Evolutionary conservation across 345 rosid genomes (phyloP), one percentile per base, ranked within the genome.

Genomic region (Sisymbrium altissimum): DNA sequence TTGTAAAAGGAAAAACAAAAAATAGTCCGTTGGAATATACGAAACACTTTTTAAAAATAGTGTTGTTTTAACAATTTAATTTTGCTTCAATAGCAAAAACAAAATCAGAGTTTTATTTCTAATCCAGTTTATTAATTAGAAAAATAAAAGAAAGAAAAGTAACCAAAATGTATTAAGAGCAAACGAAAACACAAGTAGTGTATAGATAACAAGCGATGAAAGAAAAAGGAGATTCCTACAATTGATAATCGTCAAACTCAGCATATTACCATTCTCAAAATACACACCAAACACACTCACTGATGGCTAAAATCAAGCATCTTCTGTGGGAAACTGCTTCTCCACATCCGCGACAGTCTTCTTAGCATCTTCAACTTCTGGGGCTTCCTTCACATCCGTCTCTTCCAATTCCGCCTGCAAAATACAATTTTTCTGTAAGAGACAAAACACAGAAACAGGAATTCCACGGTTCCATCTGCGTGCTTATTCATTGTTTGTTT

Each of bases 401-500:
- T 86, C 89, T 79, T 88, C 88, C 81, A 90, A 32, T 64, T 84
- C 93, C 8, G 79, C 83, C 96, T 87, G 81, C 68, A 4, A 81
- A 80, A 18, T 7, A 3, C 48, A 27, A 35, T 1, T 30, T 30
- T 39, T 33, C n/a, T 23, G 25, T 59, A 19, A 75, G 23, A 41
- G 29, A 50, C 39, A 19, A 38, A 50, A 10, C 29, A 59, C 68
- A 74, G 19, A 46, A 23, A 43, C 12, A n/a, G 36, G 9, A 19
- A 38, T 9, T 18, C 41, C 50, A 19, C 4, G 1, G 32, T 21
- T 21, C 29, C 11, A 27, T 29, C 11, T 23, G 13, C 23, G 49
- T 14, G 7, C 27, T n/a, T 23, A 36, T n/a, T 7, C 45, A 30
- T 18, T 19, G 36, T 32, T 19, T 27, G 29, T 27, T 9, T 18